Conservation (phyloP, 176 grass and related monocot genomes). For the Thinopyrum elongatum region DNA sequence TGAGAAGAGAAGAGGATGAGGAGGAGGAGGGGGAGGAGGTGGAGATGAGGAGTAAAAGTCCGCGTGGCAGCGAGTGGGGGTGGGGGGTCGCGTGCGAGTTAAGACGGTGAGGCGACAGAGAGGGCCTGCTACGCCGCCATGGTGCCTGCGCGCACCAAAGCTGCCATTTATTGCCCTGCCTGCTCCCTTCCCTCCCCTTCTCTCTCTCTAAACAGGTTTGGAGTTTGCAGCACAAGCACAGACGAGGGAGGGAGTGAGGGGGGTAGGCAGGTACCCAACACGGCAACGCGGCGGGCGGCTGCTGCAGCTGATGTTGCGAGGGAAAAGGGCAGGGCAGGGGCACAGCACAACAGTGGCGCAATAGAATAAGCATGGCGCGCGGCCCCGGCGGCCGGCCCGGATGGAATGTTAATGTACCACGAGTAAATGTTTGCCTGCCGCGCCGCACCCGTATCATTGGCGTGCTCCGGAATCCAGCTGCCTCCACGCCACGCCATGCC, state of each 20-base stretch:
- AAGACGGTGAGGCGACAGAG: constrained; percentile 75
- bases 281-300: constrained; percentile 28
- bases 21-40: not conserved
- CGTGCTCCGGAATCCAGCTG: constrained; percentile 42
- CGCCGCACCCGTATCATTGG: constrained; percentile 21
- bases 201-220: not conserved
- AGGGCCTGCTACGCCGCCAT: constrained; percentile 97
- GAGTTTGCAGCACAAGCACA: not conserved
- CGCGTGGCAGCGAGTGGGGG: not conserved
- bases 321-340: not conserved
- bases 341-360: constrained; percentile 21
- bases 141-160: constrained; percentile 67
- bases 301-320: not conserved
- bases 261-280: not conserved
- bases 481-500: not conserved
- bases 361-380: constrained; percentile 17
- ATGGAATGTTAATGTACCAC: constrained; percentile 54
- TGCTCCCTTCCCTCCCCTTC: not conserved
- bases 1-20: not conserved
- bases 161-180: constrained; percentile 71
- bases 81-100: constrained; percentile 19
- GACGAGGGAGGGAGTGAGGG: not conserved
- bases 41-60: constrained; percentile 10
- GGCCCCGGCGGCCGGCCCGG: constrained; percentile 8
- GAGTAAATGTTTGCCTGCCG: constrained; percentile 26